Percentiles rank a stretch among this genome's conserved stretches.
Conservation (phyloP, 1,139 yeast genomes). For the Nakaseomyces uthaithaninus region DNA sequence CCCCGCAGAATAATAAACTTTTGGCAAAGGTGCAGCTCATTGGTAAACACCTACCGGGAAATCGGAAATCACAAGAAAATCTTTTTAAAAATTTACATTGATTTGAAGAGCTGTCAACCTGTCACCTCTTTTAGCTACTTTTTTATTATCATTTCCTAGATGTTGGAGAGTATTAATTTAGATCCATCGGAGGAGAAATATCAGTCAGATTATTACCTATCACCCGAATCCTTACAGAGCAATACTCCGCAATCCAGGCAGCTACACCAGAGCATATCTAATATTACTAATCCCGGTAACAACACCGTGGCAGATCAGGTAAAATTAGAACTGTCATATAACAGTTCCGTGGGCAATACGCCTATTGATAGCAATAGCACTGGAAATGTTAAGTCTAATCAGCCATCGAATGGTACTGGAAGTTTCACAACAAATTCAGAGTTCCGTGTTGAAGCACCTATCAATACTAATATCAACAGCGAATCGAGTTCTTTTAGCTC, state of each 20-base stretch:
- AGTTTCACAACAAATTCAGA: not conserved
- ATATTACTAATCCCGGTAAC: conserved; percentile 3
- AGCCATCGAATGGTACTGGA: not conserved
- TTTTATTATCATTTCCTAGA: no score
- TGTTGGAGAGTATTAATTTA: conserved; percentile 2
- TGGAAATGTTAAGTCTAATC: not conserved
- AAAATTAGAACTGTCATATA: conserved; percentile 1
- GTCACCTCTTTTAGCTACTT: no score
- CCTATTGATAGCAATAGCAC: not conserved
- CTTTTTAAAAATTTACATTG: no score
- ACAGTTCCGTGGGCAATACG: not conserved
- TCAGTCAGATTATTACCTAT: conserved; percentile 1
- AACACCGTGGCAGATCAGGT: not conserved
- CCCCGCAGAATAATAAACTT: no score
- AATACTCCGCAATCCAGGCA: conserved; percentile 6
- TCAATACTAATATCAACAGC: not conserved
- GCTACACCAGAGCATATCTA: conserved; percentile 4
- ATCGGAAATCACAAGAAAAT: no score
- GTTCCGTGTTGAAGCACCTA: not conserved
- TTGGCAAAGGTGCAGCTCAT: no score
- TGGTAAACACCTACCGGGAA: no score
- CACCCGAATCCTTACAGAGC: conserved; percentile 3
- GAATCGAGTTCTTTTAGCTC: not conserved
- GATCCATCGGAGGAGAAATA: conserved; percentile 1
- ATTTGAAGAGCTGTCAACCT: not conserved